Evolutionary conservation across 1,284 basidiomycete genomes (phyloP).

Genomic region (Apiotrichum domesticum): DNA sequence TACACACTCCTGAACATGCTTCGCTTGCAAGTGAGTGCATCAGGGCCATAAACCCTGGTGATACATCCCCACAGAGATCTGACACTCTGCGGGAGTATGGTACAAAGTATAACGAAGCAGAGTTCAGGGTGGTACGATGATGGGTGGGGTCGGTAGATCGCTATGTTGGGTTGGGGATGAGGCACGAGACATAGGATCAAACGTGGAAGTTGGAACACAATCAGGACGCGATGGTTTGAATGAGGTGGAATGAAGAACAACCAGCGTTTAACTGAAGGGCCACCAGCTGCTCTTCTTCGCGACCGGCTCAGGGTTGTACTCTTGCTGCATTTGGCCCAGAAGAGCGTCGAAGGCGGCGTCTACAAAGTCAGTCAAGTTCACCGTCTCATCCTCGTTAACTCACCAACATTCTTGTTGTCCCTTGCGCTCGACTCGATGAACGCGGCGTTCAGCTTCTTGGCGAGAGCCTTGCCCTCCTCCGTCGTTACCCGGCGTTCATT

Average conservation of each 20-base stretch:
- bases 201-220: not conserved
- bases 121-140: not conserved
- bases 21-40: not conserved
- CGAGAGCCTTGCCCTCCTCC: slow-evolving; percentile 69
- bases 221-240: too few species aligned
- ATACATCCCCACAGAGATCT: slow-evolving; percentile 6
- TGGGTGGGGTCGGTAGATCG: not conserved
- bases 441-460: slow-evolving; percentile 64
- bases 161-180: too few species aligned
- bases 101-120: slow-evolving; percentile 5
- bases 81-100: not conserved
- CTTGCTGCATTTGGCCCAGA: slow-evolving; percentile 64
- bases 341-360: slow-evolving; percentile 84
- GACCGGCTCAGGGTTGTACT: slow-evolving; percentile 45
- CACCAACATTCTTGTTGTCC: slow-evolving; percentile 80
- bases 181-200: not conserved
- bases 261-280: slow-evolving; percentile 8
- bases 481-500: slow-evolving; percentile 60
- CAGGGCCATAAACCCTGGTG: not conserved
- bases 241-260: too few species aligned
- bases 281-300: slow-evolving; percentile 44
- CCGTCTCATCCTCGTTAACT: slow-evolving; percentile 45
- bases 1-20: not conserved
- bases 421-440: slow-evolving; percentile 88
- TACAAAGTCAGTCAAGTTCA: slow-evolving; percentile 37